Percentiles rank a stretch among this genome's conserved stretches.
Conservation (phyloP, 2,329 filamentous ascomycete species). For the Phialophora verrucosa region DNA sequence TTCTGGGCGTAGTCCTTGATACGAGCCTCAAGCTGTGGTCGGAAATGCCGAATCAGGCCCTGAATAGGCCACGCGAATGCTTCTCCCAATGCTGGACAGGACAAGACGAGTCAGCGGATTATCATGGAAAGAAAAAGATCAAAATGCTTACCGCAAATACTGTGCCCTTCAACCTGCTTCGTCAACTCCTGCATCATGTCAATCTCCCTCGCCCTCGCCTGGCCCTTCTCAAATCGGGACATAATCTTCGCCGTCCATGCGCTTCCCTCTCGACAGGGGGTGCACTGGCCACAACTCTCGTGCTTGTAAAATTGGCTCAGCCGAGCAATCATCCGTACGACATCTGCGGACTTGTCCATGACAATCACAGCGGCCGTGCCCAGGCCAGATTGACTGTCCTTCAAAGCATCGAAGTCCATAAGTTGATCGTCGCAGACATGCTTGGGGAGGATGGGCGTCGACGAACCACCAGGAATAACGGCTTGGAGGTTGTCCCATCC, state of each 20-base stretch:
- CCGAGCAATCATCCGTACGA: conserved; percentile 90
- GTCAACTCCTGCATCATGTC: conserved; percentile 99
- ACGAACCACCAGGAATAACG: conserved; percentile 94
- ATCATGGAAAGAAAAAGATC: conserved; percentile 13
- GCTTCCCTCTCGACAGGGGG: conserved; percentile 97
- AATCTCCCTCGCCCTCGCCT: conserved; percentile 88
- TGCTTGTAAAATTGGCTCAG: conserved; percentile 98
- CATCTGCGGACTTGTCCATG: conserved; percentile 97
- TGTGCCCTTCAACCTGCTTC: conserved; percentile 99
- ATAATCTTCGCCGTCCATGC: conserved; percentile 99
- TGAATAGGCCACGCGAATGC: conserved; percentile 99
- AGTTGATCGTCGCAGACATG: conserved; percentile 88
- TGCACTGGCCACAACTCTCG: conserved; percentile 98
- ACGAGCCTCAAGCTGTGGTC: conserved; percentile 89
- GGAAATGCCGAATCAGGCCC: conserved; percentile 96
- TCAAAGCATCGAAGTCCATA: conserved; percentile 98
- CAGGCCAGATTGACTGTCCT: conserved; percentile 96
- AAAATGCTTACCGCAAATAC: conserved; percentile 79
- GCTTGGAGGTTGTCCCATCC: conserved; percentile 98
- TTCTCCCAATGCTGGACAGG: conserved; percentile 77
- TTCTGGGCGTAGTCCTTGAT: conserved; percentile 80
- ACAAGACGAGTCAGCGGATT: neutral
- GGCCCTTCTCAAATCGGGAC: conserved; percentile 90
- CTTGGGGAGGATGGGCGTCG: conserved; percentile 93
- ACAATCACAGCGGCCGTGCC: conserved; percentile 98